Percentiles rank a stretch among this genome's conserved stretches.
These are phyloP conservation scores for Salix viminalis DNA, from an alignment of 345 rosid species.

Conservation along the genomic window DNA sequence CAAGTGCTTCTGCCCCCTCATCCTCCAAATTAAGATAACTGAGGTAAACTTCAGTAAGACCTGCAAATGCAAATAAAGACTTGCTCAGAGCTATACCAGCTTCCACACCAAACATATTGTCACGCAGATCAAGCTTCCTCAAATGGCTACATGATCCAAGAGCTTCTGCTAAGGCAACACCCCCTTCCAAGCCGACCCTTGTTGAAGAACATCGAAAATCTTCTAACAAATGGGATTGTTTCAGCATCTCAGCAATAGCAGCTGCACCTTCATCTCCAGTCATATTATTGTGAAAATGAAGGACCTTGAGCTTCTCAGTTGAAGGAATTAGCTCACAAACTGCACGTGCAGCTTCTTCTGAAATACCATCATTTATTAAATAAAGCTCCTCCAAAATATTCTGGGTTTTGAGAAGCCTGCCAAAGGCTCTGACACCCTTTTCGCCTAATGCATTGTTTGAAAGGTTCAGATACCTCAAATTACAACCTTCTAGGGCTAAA, in stretches of 20 bases:
- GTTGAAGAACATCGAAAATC: conserved; percentile 88
- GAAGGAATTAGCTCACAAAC: conserved; percentile 79
- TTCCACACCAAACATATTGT: conserved; percentile 85
- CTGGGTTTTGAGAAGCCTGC: conserved; percentile 63
- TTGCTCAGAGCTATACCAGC: conserved; percentile 70
- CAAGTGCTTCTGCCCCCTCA: conserved; percentile 66
- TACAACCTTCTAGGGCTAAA: conserved; percentile 62
- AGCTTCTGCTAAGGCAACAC: conserved; percentile 67
- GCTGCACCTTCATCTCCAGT: conserved; percentile 88
- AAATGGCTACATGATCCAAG: conserved; percentile 57
- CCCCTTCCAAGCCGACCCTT: conserved; percentile 76
- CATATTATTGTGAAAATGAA: conserved; percentile 92
- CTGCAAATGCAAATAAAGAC: conserved; percentile 47
- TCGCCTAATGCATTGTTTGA: conserved; percentile 92
- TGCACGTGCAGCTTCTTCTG: conserved; percentile 86
- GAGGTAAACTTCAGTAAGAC: conserved; percentile 66
- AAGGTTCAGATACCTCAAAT: conserved; percentile 64
- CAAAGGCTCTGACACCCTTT: conserved; percentile 87
- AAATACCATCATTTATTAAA: conserved; percentile 86
- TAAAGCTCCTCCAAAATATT: conserved; percentile 70
- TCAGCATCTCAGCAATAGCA: conserved; percentile 73
- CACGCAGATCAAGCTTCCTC: conserved; percentile 82
- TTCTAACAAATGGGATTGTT: conserved; percentile 54
- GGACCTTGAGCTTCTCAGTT: conserved; percentile 66
- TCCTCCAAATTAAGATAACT: conserved; percentile 86